Conservation (phyloP, 2,329 filamentous ascomycete species). For the Fusarium fujikuroi region DNA sequence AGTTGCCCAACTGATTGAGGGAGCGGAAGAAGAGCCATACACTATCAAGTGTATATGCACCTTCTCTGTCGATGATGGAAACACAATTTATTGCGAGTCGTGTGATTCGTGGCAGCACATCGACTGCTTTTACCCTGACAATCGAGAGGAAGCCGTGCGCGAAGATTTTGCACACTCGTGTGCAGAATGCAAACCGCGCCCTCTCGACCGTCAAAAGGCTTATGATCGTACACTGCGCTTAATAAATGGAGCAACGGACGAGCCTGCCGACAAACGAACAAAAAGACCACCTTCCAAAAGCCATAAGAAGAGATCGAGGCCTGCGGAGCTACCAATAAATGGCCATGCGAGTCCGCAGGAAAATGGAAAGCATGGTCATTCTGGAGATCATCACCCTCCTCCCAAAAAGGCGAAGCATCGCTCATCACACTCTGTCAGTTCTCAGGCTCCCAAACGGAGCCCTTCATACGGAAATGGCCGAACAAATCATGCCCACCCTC, state of each 20-base stretch:
- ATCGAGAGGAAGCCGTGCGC: constrained; percentile 76
- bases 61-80: constrained; percentile 94
- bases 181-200: constrained; percentile 84
- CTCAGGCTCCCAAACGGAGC: constrained; percentile 72
- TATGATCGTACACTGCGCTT: constrained; percentile 76
- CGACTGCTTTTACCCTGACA: constrained; percentile 88
- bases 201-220: constrained; percentile 78
- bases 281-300: constrained; percentile 82
- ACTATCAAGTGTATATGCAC: constrained; percentile 98
- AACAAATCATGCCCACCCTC: constrained; percentile 66
- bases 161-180: constrained; percentile 84
- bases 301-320: constrained; percentile 89
- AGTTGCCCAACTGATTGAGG: constrained; percentile 60
- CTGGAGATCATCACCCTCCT: constrained; percentile 63
- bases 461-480: constrained; percentile 73
- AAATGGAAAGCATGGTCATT: constrained; percentile 58
- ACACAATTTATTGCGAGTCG: constrained; percentile 93
- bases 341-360: constrained; percentile 71
- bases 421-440: constrained; percentile 78
- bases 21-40: constrained; percentile 80
- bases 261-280: constrained; percentile 73
- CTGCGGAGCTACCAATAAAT: constrained; percentile 73
- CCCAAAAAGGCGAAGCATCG: constrained; percentile 88
- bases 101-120: constrained; percentile 99
- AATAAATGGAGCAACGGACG: constrained; percentile 56